Percentiles rank a stretch among this genome's conserved stretches.
Evolutionary conservation across 352 stramenopile genomes (phyloP).

Genomic region (Elongisporangium anandrum): DNA sequence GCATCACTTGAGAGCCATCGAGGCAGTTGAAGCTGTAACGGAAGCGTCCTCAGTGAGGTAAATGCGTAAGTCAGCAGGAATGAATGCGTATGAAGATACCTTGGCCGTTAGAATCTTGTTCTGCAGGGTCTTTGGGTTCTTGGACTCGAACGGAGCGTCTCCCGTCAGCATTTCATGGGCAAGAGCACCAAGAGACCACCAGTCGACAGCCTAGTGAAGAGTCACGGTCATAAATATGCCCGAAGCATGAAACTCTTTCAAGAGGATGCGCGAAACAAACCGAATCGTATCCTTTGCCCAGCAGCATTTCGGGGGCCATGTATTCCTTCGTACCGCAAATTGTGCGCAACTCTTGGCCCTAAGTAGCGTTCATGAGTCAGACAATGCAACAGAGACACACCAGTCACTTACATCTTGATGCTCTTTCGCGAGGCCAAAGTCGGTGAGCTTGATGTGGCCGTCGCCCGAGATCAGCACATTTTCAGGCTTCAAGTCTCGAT

Average conservation of each 20-base stretch:
- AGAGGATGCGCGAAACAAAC: slow-evolving; percentile 17
- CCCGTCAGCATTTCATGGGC: slow-evolving; percentile 79
- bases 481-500: slow-evolving; percentile 89
- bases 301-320: slow-evolving; percentile 83
- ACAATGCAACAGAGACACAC: neutral
- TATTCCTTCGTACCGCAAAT: slow-evolving; percentile 85
- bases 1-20: slow-evolving; percentile 81
- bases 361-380: neutral
- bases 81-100: slow-evolving; percentile 12
- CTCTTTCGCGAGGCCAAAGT: slow-evolving; percentile 89
- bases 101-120: slow-evolving; percentile 78
- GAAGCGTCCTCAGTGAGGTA: neutral
- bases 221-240: neutral
- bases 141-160: slow-evolving; percentile 67
- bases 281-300: slow-evolving; percentile 78
- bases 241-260: slow-evolving; percentile 4
- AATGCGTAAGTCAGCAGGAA: neutral
- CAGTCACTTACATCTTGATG: slow-evolving; percentile 31
- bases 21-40: slow-evolving; percentile 58
- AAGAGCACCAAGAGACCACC: slow-evolving; percentile 81
- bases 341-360: slow-evolving; percentile 67
- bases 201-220: slow-evolving; percentile 81
- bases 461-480: slow-evolving; percentile 90
- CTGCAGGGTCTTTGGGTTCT: slow-evolving; percentile 64
- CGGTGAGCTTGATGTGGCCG: slow-evolving; percentile 87